Percentiles rank a stretch among this genome's conserved stretches.
These are phyloP conservation scores for Carallia pectinifolia DNA, from an alignment of 345 rosid species.

Conservation along the genomic window DNA sequence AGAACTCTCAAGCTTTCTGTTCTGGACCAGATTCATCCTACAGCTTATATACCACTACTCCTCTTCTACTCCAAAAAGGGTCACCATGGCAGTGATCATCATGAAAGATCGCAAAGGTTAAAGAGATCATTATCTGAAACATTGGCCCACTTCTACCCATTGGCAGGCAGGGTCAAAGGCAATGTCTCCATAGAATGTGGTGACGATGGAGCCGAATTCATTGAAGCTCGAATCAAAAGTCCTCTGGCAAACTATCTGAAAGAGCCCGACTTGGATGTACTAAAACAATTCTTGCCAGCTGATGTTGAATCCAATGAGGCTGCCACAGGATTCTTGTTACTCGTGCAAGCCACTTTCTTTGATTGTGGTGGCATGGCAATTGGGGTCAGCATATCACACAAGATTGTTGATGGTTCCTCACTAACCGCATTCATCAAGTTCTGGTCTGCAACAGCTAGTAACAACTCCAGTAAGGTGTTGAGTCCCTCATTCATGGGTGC, in stretches of 20 bases:
- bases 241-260: slow-evolving; percentile 24
- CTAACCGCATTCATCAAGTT: slow-evolving; percentile 14
- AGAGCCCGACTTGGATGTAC: slow-evolving; percentile 16
- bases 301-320: slow-evolving; percentile 7
- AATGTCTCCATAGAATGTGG: slow-evolving; percentile 32
- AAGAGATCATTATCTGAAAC: slow-evolving; percentile 11
- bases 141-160: slow-evolving; percentile 9
- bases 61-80: slow-evolving; percentile 6
- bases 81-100: neutral
- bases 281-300: slow-evolving; percentile 28
- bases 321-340: slow-evolving; percentile 1
- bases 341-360: slow-evolving; percentile 29
- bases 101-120: slow-evolving; percentile 7
- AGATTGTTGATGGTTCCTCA: slow-evolving; percentile 20
- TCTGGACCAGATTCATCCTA: neutral
- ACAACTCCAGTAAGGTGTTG: neutral
- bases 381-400: slow-evolving; percentile 19
- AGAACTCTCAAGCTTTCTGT: slow-evolving; percentile 6
- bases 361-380: slow-evolving; percentile 28
- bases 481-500: slow-evolving; percentile 9
- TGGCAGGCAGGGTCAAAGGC: slow-evolving; percentile 18
- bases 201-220: slow-evolving; percentile 39
- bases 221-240: slow-evolving; percentile 30
- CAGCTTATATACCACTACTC: neutral
- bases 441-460: slow-evolving; percentile 20